These are phyloP conservation scores for Yamadazyma sp. DNA, from an alignment of 1,139 yeast genomes.

Conservation along the genomic window DNA sequence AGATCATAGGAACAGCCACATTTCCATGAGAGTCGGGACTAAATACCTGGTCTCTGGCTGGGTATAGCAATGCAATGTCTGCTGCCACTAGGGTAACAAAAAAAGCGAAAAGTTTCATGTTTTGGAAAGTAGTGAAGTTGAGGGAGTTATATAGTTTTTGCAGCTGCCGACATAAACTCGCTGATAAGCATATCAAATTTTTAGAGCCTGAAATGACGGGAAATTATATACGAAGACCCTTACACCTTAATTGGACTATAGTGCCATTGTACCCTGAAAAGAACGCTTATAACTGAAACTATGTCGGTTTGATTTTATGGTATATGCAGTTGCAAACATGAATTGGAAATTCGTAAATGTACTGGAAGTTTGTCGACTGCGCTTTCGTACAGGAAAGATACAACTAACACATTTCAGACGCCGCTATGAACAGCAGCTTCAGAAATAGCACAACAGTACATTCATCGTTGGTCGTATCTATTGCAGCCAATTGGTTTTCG, in stretches of 20 bases:
- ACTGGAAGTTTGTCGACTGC: too few relatives aligned
- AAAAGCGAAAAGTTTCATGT: neutral
- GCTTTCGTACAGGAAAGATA: too few relatives aligned
- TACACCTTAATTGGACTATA: too few relatives aligned
- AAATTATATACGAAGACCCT: too few relatives aligned
- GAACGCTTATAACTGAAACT: too few relatives aligned
- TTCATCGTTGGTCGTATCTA: neutral
- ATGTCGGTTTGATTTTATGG: too few relatives aligned
- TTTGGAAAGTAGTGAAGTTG: neutral
- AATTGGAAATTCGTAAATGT: too few relatives aligned
- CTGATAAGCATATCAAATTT: slow-evolving; percentile 1
- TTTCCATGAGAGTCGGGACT: slow-evolving; percentile 3
- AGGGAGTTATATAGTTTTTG: neutral
- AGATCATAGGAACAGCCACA: slow-evolving; percentile 6
- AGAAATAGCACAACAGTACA: too few relatives aligned
- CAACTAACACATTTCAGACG: too few relatives aligned
- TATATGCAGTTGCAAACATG: too few relatives aligned
- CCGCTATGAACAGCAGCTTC: too few relatives aligned
- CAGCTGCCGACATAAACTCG: neutral
- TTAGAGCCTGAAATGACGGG: neutral
- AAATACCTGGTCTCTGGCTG: slow-evolving; percentile 4
- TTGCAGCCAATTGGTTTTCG: neutral
- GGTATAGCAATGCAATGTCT: slow-evolving; percentile 10
- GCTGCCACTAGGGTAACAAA: neutral
- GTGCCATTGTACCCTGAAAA: too few relatives aligned